These are phyloP conservation scores for Annulohypoxylon stygium DNA, from an alignment of 495 filamentous ascomycete species.

Conservation along the genomic window DNA sequence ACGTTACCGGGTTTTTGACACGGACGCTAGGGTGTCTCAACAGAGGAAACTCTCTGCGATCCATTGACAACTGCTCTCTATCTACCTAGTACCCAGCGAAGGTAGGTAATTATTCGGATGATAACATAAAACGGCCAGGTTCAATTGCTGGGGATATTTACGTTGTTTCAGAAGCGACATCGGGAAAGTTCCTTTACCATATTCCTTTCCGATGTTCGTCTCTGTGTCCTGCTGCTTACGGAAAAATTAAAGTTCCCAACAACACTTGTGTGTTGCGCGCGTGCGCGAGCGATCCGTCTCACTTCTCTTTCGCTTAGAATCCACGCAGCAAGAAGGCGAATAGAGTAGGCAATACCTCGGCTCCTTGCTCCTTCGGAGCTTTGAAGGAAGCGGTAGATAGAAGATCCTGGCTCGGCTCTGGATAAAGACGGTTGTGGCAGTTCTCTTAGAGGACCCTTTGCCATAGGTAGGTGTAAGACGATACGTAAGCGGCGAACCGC, in stretches of 20 bases:
- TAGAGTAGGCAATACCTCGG: conserved; percentile 7
- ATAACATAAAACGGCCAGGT: background rate
- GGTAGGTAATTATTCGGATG: background rate
- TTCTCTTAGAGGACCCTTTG: background rate
- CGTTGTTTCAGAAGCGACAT: conserved; percentile 7
- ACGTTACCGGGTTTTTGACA: background rate
- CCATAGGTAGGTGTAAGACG: background rate
- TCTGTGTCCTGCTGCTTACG: background rate
- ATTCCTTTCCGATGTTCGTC: conserved; percentile 8
- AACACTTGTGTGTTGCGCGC: background rate
- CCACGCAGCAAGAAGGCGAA: background rate
- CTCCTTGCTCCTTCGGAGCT: conserved; percentile 7
- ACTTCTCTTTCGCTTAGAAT: conserved; percentile 3
- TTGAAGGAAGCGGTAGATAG: conserved; percentile 8
- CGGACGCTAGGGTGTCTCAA: background rate
- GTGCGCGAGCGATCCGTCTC: background rate
- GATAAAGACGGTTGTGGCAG: background rate
- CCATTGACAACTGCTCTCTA: background rate
- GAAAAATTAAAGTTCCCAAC: background rate
- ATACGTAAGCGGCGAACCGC: background rate
- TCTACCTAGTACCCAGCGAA: background rate
- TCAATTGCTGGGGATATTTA: conserved; percentile 14
- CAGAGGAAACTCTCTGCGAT: background rate
- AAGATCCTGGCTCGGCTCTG: background rate
- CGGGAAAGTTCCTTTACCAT: conserved; percentile 18